A percentile compares a stretch with the other conserved stretches of the same genome.
Evolutionary conservation across 257 asterid species (phyloP).

Genomic region (Lavandula angustifolia): DNA sequence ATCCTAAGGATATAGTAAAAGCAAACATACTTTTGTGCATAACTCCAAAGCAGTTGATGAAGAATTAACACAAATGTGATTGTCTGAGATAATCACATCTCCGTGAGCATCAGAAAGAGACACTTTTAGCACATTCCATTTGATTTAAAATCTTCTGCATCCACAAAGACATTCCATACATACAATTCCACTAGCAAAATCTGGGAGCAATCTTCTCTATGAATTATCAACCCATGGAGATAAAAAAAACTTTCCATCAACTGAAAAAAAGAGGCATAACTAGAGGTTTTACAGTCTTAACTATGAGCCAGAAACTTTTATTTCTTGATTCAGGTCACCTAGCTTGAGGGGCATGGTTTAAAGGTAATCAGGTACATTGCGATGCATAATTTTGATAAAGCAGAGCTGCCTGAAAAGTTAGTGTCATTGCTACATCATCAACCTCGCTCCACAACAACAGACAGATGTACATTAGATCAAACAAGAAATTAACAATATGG

Average conservation of each 20-base stretch:
- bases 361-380: conserved; percentile 78
- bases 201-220: conserved; percentile 19
- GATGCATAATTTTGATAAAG: conserved; percentile 84
- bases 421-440: conserved; percentile 93
- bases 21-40: conserved; percentile 51
- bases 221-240: conserved; percentile 22
- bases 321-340: conserved; percentile 91
- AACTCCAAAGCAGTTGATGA: conserved; percentile 95
- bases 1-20: no score
- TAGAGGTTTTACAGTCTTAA: conserved; percentile 84
- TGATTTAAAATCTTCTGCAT: conserved; percentile 91
- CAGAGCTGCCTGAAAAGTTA: conserved; percentile 89
- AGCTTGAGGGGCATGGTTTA: conserved; percentile 75
- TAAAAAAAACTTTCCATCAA: conserved; percentile 24
- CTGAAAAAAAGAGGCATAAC: conserved; percentile 30
- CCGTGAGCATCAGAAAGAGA: conserved; percentile 99
- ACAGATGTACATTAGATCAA: conserved; percentile 27
- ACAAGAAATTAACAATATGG: conserved; percentile 16
- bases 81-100: conserved; percentile 90
- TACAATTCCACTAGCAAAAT: conserved; percentile 1
- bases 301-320: conserved; percentile 92
- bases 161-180: conserved; percentile 19
- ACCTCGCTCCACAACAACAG: conserved; percentile 75
- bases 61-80: conserved; percentile 79
- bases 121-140: conserved; percentile 97